A percentile compares a stretch with the other conserved stretches of the same genome.
phyloP scores from a whole-genome alignment of 2,329 filamentous ascomycete genomes.

The Talaromyces sp. region DNA sequence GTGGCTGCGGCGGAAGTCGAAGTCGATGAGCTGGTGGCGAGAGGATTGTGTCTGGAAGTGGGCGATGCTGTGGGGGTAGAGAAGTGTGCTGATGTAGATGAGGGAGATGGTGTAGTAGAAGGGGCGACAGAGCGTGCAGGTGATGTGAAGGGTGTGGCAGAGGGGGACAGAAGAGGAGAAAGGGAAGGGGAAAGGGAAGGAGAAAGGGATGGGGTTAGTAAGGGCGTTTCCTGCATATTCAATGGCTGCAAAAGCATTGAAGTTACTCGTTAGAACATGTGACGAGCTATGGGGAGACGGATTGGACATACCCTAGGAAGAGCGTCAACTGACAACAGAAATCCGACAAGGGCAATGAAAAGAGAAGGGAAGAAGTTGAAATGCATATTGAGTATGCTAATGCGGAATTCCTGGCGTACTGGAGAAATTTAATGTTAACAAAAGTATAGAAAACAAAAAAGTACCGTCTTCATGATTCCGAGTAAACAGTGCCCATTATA shows the following conservation, averaged over 20 bases:
- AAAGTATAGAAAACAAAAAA: not conserved
- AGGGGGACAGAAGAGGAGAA: not conserved
- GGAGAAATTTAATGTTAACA: not conserved
- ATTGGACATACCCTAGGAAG: conserved; percentile 6
- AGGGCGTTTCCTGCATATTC: not conserved
- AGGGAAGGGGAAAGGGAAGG: not conserved
- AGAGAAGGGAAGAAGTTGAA: not conserved
- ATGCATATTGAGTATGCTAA: not conserved
- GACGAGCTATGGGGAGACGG: not conserved
- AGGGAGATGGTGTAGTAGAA: not conserved
- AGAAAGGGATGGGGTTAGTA: not conserved
- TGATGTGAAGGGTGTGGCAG: not conserved
- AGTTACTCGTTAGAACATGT: not conserved
- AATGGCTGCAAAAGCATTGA: not conserved
- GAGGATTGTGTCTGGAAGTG: not conserved
- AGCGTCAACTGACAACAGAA: conserved; percentile 3
- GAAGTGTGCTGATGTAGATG: not conserved
- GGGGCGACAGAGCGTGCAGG: not conserved
- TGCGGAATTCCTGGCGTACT: not conserved
- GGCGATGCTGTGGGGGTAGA: not conserved
- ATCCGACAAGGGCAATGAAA: not conserved
- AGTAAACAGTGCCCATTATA: not conserved
- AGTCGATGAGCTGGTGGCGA: not conserved
- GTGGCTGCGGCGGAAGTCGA: not conserved
- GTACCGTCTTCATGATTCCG: not conserved